phyloP scores from a whole-genome alignment of 768 basidiomycete species.

The Tylopilus subfusipes region DNA sequence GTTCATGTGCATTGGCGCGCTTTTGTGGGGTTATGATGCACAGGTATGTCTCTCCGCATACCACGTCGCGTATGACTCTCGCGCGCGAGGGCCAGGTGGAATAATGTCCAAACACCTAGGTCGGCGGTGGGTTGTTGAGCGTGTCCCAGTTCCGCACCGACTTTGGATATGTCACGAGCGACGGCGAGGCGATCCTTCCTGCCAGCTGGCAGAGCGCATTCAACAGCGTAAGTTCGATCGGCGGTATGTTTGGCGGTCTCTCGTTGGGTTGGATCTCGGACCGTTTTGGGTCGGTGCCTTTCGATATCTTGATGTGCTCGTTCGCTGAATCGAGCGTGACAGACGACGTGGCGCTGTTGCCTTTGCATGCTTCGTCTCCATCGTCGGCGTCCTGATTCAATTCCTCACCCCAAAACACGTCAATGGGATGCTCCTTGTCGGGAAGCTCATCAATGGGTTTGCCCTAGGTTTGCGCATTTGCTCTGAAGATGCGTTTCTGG shows the following conservation, averaged over 20 bases:
- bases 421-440: constrained; percentile 25
- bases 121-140: constrained; percentile 20
- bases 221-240: constrained; percentile 23
- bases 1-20: constrained; percentile 22
- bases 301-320: not conserved
- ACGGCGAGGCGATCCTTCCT: constrained; percentile 11
- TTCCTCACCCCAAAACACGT: constrained; percentile 21
- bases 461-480: constrained; percentile 15
- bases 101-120: not conserved
- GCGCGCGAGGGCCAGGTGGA: not conserved
- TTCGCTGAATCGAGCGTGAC: not conserved
- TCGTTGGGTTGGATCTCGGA: constrained; percentile 24
- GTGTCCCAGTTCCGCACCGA: constrained; percentile 25
- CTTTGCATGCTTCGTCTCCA: constrained; percentile 20
- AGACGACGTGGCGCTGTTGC: constrained; percentile 26
- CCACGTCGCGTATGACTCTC: not conserved
- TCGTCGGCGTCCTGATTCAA: constrained; percentile 23
- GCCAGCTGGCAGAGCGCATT: constrained; percentile 30
- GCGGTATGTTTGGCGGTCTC: constrained; percentile 27
- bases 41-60: constrained; percentile 15
- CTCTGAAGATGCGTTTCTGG: no score
- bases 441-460: constrained; percentile 27
- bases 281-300: constrained; percentile 13
- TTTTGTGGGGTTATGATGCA: constrained; percentile 26
- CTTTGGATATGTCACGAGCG: constrained; percentile 17